Evolutionary conservation across 228 moss, liverwort and hornwort genomes (phyloP).

Genomic region (Sphagnum magellanicum): DNA sequence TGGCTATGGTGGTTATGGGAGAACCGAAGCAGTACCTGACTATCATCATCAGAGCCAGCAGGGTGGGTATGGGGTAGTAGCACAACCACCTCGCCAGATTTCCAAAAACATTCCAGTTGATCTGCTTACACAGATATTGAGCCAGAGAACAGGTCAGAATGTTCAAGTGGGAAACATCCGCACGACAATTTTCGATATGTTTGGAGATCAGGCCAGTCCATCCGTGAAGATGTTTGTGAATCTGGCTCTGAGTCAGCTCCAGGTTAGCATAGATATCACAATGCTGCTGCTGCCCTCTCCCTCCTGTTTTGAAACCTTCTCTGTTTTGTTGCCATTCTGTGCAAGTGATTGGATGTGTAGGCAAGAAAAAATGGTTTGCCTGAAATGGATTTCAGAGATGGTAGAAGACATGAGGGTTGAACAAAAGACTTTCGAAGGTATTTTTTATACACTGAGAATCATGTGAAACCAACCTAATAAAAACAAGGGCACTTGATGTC

Average conservation of each 20-base stretch:
- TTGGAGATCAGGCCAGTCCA: slow-evolving; percentile 52
- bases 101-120: slow-evolving; percentile 33
- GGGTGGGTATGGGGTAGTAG: not conserved
- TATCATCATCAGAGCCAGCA: not conserved
- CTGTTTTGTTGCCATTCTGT: not conserved
- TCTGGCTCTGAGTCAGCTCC: slow-evolving; percentile 35
- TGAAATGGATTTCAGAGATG: not conserved
- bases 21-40: not conserved
- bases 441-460: not conserved
- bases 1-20: not conserved
- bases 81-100: not conserved
- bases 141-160: slow-evolving; percentile 48
- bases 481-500: no score
- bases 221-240: slow-evolving; percentile 53
- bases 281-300: no score
- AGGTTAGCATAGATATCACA: slow-evolving; percentile 13
- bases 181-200: slow-evolving; percentile 56
- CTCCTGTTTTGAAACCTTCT: not conserved
- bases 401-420: not conserved
- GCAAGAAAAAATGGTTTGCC: not conserved
- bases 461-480: no score
- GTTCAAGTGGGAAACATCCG: slow-evolving; percentile 54
- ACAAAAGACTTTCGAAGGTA: not conserved
- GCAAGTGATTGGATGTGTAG: no score
- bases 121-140: slow-evolving; percentile 41